phyloP scores from a whole-genome alignment of 768 basidiomycete species.

The Boletus rufocinnamomeus region DNA sequence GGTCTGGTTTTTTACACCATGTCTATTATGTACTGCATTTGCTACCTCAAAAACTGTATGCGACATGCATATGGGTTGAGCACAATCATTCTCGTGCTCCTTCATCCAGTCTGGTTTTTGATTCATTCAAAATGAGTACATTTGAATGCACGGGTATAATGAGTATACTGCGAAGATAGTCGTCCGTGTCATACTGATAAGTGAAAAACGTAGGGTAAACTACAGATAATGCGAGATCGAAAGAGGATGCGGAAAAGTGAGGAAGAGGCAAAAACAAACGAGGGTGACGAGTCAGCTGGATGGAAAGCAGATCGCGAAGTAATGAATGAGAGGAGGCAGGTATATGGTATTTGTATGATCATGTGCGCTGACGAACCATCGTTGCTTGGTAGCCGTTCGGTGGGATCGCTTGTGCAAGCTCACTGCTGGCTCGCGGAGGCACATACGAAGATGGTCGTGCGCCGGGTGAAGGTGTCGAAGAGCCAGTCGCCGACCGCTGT shows the following conservation, averaged over 20 bases:
- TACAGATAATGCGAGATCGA: constrained; percentile 60
- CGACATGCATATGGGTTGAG: constrained; percentile 32
- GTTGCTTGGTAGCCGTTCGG: constrained; percentile 47
- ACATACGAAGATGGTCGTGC: constrained; percentile 56
- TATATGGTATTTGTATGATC: constrained; percentile 24
- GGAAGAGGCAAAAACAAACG: constrained; percentile 22
- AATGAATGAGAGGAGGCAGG: constrained; percentile 17
- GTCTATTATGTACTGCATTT: constrained; percentile 27
- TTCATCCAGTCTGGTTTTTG: constrained; percentile 15
- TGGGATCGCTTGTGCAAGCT: constrained; percentile 42
- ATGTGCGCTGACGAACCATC: constrained; percentile 54
- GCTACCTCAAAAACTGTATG: constrained; percentile 42
- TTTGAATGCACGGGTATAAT: constrained; percentile 55
- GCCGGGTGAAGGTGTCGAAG: constrained; percentile 36
- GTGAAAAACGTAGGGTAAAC: constrained; percentile 50
- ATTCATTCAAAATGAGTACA: constrained; percentile 42
- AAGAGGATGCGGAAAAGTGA: constrained; percentile 35
- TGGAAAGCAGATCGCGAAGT: constrained; percentile 25
- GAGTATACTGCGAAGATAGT: constrained; percentile 58
- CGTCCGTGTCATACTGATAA: constrained; percentile 62
- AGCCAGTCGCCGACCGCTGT: constrained; percentile 42
- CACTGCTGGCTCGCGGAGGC: constrained; percentile 46
- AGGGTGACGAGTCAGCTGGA: constrained; percentile 30
- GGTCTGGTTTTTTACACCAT: constrained; percentile 23
- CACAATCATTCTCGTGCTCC: not conserved